Conservation (phyloP, 139 green algal species). For the Micractinium sp. region DNA sequence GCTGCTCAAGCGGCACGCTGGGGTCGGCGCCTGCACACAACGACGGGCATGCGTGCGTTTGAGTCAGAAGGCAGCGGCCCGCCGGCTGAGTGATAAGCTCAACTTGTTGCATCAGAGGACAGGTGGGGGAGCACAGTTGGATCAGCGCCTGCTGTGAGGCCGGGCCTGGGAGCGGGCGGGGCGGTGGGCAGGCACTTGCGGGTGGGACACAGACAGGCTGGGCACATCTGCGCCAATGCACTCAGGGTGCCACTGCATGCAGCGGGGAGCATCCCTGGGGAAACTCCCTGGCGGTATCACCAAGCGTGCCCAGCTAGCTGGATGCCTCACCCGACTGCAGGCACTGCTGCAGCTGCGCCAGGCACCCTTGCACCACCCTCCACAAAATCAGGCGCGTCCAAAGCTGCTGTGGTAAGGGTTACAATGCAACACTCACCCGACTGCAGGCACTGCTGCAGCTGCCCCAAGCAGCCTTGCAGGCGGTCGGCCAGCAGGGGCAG, state of each 20-base stretch:
- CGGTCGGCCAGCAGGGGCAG: slow-evolving; percentile 59
- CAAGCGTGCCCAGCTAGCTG: neutral
- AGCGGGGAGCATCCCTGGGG: too few relatives aligned
- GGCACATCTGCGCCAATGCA: too few relatives aligned
- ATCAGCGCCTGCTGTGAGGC: slow-evolving; percentile 38
- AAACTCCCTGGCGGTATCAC: too few relatives aligned
- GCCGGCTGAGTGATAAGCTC: neutral
- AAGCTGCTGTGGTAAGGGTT: too few relatives aligned
- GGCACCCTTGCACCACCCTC: slow-evolving; percentile 29
- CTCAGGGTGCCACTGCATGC: too few relatives aligned
- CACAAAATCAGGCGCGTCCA: too few relatives aligned
- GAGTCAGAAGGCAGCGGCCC: neutral
- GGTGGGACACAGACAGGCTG: too few relatives aligned
- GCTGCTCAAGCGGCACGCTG: slow-evolving; percentile 73
- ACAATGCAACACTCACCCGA: slow-evolving; percentile 16
- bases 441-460: slow-evolving; percentile 41
- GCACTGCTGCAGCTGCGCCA: slow-evolving; percentile 40
- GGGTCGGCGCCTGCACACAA: slow-evolving; percentile 47
- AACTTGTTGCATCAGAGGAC: neutral
- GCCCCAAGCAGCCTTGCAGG: slow-evolving; percentile 34
- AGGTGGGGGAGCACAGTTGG: slow-evolving; percentile 66
- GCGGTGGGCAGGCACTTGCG: too few relatives aligned
- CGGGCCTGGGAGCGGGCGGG: too few relatives aligned
- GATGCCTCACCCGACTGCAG: slow-evolving; percentile 38
- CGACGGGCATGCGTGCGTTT: neutral